phyloP scores from a whole-genome alignment of 2,329 filamentous ascomycete genomes.

The Arthrobotrys megalospora region DNA sequence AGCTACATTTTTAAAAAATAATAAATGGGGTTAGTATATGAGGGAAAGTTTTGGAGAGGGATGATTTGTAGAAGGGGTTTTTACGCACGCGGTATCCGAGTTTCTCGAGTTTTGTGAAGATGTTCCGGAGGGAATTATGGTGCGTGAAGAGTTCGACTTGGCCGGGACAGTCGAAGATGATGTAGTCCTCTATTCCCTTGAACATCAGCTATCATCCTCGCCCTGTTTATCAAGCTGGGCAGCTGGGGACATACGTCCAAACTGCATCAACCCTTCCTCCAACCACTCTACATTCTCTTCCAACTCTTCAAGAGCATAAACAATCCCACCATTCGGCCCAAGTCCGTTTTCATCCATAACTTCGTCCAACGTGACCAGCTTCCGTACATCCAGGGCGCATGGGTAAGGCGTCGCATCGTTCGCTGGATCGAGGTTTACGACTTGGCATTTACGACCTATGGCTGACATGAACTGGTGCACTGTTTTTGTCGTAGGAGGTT shows the following conservation, averaged over 20 bases:
- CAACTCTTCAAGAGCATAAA: slow-evolving; percentile 95
- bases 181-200: slow-evolving; percentile 79
- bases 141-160: slow-evolving; percentile 98
- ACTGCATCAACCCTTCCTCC: slow-evolving; percentile 81
- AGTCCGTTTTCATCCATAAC: slow-evolving; percentile 93
- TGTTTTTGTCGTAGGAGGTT: slow-evolving; percentile 64
- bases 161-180: slow-evolving; percentile 95
- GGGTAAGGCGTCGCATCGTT: slow-evolving; percentile 94
- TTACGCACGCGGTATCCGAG: slow-evolving; percentile 85
- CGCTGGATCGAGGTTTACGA: slow-evolving; percentile 96
- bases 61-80: slow-evolving; percentile 55
- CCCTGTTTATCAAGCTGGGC: not conserved
- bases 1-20: slow-evolving; percentile 73
- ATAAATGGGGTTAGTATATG: slow-evolving; percentile 21
- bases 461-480: slow-evolving; percentile 98
- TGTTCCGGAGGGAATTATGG: slow-evolving; percentile 89
- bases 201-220: not conserved
- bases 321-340: slow-evolving; percentile 90
- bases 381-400: slow-evolving; percentile 89
- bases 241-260: slow-evolving; percentile 72
- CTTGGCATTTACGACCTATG: slow-evolving; percentile 92
- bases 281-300: slow-evolving; percentile 96
- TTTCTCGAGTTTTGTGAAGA: slow-evolving; percentile 92
- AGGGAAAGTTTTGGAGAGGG: slow-evolving; percentile 50
- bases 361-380: slow-evolving; percentile 89